Conservation (phyloP, 768 basidiomycete genomes). For the Jaapia argillacea region DNA sequence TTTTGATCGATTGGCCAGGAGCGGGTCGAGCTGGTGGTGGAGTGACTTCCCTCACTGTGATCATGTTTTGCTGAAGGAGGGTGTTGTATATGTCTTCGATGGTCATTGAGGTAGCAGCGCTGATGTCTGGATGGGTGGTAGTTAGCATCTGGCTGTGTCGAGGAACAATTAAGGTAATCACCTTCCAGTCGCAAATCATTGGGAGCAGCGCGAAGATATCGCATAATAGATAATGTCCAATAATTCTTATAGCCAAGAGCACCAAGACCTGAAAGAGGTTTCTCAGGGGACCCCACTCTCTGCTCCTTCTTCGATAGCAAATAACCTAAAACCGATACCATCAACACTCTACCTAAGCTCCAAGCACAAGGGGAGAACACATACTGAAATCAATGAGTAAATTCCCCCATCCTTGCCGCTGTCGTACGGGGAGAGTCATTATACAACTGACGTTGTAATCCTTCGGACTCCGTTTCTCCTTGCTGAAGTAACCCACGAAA, state of each 20-base stretch:
- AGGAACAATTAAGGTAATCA: slow-evolving; percentile 17
- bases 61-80: slow-evolving; percentile 66
- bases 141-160: slow-evolving; percentile 11
- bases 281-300: slow-evolving; percentile 86
- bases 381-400: slow-evolving; percentile 96
- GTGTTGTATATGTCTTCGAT: slow-evolving; percentile 77
- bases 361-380: too few relatives aligned
- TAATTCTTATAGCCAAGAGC: slow-evolving; percentile 92
- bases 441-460: slow-evolving; percentile 99
- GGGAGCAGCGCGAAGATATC: slow-evolving; percentile 57
- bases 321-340: slow-evolving; percentile 55
- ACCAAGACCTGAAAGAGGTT: slow-evolving; percentile 88
- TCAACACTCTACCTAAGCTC: too few relatives aligned
- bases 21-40: slow-evolving; percentile 49
- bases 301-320: slow-evolving; percentile 92
- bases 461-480: slow-evolving; percentile 94
- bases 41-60: slow-evolving; percentile 39
- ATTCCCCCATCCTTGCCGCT: slow-evolving; percentile 95
- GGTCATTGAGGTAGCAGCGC: slow-evolving; percentile 81
- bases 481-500: slow-evolving; percentile 98
- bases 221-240: slow-evolving; percentile 85
- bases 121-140: slow-evolving; percentile 64
- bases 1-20: slow-evolving; percentile 73
- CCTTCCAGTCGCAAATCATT: slow-evolving; percentile 65
- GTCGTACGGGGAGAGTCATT: slow-evolving; percentile 94